Evolutionary conservation across 2,329 filamentous ascomycete species (phyloP), one percentile per base, ranked within the genome.

Genomic region (Calycina herbarum): DNA sequence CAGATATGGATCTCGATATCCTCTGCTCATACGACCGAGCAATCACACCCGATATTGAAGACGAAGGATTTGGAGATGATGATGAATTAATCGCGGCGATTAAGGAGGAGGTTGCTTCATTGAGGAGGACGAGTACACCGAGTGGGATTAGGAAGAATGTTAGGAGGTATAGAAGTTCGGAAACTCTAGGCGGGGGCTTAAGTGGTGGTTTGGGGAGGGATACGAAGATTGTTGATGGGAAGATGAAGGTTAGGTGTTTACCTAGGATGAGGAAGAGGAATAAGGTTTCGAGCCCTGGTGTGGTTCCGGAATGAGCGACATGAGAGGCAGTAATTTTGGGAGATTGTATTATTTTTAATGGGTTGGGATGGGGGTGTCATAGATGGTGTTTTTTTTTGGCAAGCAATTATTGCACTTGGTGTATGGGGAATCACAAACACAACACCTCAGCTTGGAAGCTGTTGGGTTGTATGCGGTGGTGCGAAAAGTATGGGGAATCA

Each of bases 1-100:
- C 5, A 24, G 11, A 11, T 7, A 11, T 24, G n/a, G 57, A 58
- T 1, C 27, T 29, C 11, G 27, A 29, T 15, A 33, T 54, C 24
- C 35, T 42, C 6, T 61, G 59, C 6, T 33, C 13, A 24, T 40
- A 38, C 6, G 15, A 33, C n/a, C 29, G 57, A 20, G 11, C 54
- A 3, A 57, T 54, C 10, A 63, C 24, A 15, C 33, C 59, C 4
- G 66, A 71, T 17, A 11, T 38, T 8, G 68, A 70, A 13, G 72
- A 74, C 29, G 72, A 74, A 29, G 72, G 71, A 0, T 74, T 72
- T 57, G 57, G 31, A 1, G 71, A 74, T 24, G 65, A 67, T 51
- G 67, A 67, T 17, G 64, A 67, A 5, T 6, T 45, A 10, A 11
- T 58, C 33, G 24, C 33, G 0, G 54, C 56, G n/a, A 56, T 65